Evolutionary conservation across 2,329 filamentous ascomycete species (phyloP).

Genomic region (Emmonsia crescens): DNA sequence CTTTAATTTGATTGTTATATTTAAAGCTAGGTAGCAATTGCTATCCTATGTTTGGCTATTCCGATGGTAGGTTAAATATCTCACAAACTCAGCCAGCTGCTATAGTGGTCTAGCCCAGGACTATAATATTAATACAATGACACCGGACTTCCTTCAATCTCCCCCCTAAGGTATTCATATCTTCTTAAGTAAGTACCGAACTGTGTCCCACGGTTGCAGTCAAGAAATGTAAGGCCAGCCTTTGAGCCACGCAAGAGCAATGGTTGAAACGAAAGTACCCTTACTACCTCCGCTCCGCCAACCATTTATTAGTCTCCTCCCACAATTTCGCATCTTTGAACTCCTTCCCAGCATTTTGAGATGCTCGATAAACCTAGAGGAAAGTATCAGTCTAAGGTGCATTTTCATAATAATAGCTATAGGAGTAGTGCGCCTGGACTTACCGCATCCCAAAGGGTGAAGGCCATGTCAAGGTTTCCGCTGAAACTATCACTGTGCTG

Average conservation of each 20-base stretch:
- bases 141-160: background rate
- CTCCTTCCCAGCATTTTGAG: constrained; percentile 44
- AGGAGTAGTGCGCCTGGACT: constrained; percentile 20
- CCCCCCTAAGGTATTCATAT: background rate
- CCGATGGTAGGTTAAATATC: background rate
- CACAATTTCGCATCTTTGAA: constrained; percentile 45
- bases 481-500: constrained; percentile 48
- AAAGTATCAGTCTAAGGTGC: constrained; percentile 9
- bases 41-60: background rate
- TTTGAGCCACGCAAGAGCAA: background rate
- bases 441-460: constrained; percentile 55
- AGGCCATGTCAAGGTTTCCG: constrained; percentile 49
- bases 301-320: constrained; percentile 51
- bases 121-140: background rate
- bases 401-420: background rate
- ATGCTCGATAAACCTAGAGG: constrained; percentile 45
- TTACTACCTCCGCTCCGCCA: constrained; percentile 30
- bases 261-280: background rate
- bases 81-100: background rate
- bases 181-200: background rate
- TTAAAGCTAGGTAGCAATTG: background rate
- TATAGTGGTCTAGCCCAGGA: background rate
- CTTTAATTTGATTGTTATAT: background rate
- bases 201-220: background rate
- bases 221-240: constrained; percentile 4